These are phyloP conservation scores for Lagenaria siceraria DNA, from an alignment of 306 rosid genomes.

Conservation along the genomic window DNA sequence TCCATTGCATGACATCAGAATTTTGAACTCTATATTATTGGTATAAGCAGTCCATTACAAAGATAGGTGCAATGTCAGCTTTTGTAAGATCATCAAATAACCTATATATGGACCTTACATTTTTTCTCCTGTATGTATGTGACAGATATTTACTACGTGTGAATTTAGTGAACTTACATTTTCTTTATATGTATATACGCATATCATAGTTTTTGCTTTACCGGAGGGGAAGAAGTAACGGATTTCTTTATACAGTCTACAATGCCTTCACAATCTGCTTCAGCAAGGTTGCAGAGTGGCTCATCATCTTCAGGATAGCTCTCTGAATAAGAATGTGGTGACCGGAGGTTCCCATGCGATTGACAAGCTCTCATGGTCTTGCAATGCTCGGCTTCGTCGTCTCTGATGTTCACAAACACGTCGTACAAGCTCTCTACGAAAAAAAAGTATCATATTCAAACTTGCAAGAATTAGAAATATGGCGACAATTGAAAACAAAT, in stretches of 20 bases:
- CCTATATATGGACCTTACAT: neutral
- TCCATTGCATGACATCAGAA: neutral
- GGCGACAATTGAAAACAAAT: neutral
- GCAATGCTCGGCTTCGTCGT: constrained; percentile 95
- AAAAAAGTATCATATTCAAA: neutral
- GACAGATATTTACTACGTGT: neutral
- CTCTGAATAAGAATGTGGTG: constrained; percentile 64
- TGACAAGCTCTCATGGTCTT: constrained; percentile 98
- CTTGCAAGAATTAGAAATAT: neutral
- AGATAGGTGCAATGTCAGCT: neutral
- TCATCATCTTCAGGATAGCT: constrained; percentile 28
- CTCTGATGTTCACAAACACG: constrained; percentile 78
- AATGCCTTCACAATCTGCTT: constrained; percentile 66
- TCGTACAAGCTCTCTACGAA: constrained; percentile 65
- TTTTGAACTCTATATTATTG: neutral
- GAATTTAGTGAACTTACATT: neutral
- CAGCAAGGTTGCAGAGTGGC: constrained; percentile 18
- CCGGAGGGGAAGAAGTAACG: constrained; percentile 31
- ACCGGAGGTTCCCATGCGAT: constrained; percentile 72
- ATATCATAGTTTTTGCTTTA: constrained; percentile 14
- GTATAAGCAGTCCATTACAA: neutral
- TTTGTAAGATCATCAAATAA: neutral
- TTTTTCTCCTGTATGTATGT: neutral
- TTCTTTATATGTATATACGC: neutral
- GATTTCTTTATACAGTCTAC: constrained; percentile 73